Base-by-base conservation (phyloP, 306 rosid genomes). In the Quercus bicolor region DNA sequence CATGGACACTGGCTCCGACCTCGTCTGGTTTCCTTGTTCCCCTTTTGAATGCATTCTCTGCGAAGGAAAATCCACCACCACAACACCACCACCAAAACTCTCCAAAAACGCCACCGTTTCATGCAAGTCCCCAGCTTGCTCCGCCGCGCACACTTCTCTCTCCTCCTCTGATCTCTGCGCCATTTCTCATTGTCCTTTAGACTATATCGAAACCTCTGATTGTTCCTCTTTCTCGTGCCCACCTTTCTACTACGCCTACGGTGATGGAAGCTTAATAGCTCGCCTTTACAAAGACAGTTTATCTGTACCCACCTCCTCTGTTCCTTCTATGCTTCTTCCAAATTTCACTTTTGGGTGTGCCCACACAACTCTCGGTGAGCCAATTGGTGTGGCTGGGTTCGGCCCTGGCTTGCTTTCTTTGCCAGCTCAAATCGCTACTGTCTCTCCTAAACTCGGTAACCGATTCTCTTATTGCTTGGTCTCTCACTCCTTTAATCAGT, bases 1-100 rank as follows among this genome's bases (percentile, higher is more conserved):
- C 79, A 92, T 95, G 98, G 98, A 95, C 86, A 95, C 98, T 0
- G 98, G 98, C 19, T 91, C 97, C 66, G 98, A 95, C 87, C 89
- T 95, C 0, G 98, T 95, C 8, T 95, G 98, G 98, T 88, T 92
- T 84, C 98, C 98, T 5, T 95, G 98, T 57, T 51, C 93, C 12
- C 97, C 98, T 1, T 95, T 95, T 75, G 91, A 92, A 26, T 95
- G 98, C 80, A 92, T 95, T 2, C 97, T 95, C 79, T 95, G 98
- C 43, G 98, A 95, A 83, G 97, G 97, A 6, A 86, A 95, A 24
- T 82, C 86, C 76, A 83, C 77, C 1, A 26, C 78, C 29, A 56
- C 79, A 2, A 56, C 75, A 9, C 86, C 77, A 5, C 82, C 93
- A 0, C 90, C 87, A 31, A 87, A 79, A 78, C 77, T 90, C 43